Conservation (phyloP, 768 basidiomycete genomes). For the Kwoniella shandongensis region DNA sequence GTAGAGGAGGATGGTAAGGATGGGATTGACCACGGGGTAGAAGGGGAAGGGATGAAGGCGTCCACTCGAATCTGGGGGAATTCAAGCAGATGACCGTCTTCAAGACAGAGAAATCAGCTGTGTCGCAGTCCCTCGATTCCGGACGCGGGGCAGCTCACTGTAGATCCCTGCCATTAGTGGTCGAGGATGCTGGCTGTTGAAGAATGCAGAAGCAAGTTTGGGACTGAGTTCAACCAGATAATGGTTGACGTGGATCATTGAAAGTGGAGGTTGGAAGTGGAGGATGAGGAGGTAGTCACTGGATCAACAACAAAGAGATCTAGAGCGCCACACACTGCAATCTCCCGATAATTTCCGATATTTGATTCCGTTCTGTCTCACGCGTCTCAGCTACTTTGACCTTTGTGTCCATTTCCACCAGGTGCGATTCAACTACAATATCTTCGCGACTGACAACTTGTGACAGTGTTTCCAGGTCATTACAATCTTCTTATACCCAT, state of each 20-base stretch:
- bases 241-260: too few species aligned
- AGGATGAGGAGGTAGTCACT: constrained; percentile 1
- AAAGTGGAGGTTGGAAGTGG: constrained; percentile 5
- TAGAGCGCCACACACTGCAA: too few species aligned
- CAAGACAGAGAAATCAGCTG: too few species aligned
- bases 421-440: too few species aligned
- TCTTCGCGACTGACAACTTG: too few species aligned
- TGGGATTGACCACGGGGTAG: constrained; percentile 54
- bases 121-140: neutral
- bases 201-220: neutral
- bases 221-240: neutral
- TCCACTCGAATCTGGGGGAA: constrained; percentile 82
- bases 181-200: too few species aligned
- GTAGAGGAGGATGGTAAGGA: constrained; percentile 34
- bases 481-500: too few species aligned
- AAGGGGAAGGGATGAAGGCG: constrained; percentile 60
- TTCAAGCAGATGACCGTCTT: constrained; percentile 68
- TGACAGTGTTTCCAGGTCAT: too few species aligned
- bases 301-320: neutral
- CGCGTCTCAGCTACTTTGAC: too few species aligned
- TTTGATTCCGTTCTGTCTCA: too few species aligned
- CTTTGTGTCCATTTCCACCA: too few species aligned
- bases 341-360: too few species aligned
- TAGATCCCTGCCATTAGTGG: constrained; percentile 47
- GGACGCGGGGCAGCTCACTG: constrained; percentile 21